Conservation (phyloP, 2,329 filamentous ascomycete species). For the Xylaria sp. region DNA sequence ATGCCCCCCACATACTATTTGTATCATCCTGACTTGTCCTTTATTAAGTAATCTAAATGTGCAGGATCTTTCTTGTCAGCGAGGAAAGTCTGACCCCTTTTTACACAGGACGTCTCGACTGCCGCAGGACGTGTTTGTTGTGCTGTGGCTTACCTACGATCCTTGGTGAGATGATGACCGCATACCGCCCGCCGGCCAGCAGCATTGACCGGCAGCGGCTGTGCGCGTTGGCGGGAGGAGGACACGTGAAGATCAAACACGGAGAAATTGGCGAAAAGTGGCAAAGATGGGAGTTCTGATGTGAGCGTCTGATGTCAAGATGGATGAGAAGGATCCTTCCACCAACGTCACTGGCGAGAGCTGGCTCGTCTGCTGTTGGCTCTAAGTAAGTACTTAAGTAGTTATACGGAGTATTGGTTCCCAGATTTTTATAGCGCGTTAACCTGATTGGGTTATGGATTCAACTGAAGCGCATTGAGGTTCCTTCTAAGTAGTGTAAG, state of each 20-base stretch:
- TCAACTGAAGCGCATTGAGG: no score
- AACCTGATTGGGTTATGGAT: constrained; percentile 13
- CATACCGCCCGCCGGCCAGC: background rate
- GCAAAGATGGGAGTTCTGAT: constrained; percentile 13
- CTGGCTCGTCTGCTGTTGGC: background rate
- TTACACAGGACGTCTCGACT: background rate
- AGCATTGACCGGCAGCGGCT: constrained; percentile 12
- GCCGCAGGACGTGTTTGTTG: background rate
- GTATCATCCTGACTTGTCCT: constrained; percentile 3
- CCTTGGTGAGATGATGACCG: constrained; percentile 5
- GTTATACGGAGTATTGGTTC: no score
- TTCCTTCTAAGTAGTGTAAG: no score
- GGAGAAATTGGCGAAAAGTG: background rate
- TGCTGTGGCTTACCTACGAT: background rate
- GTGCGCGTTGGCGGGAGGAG: background rate
- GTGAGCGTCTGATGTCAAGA: background rate
- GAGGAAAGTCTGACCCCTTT: background rate
- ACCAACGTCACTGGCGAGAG: constrained; percentile 13
- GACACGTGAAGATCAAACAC: constrained; percentile 25
- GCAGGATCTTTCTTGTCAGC: background rate
- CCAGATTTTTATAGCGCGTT: no score
- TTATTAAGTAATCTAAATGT: constrained; percentile 11
- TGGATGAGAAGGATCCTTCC: constrained; percentile 16
- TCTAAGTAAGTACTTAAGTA: no score
- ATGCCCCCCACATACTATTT: background rate